phyloP scores from a whole-genome alignment of 1,284 basidiomycete species.

The Rhodotorula sp. region DNA sequence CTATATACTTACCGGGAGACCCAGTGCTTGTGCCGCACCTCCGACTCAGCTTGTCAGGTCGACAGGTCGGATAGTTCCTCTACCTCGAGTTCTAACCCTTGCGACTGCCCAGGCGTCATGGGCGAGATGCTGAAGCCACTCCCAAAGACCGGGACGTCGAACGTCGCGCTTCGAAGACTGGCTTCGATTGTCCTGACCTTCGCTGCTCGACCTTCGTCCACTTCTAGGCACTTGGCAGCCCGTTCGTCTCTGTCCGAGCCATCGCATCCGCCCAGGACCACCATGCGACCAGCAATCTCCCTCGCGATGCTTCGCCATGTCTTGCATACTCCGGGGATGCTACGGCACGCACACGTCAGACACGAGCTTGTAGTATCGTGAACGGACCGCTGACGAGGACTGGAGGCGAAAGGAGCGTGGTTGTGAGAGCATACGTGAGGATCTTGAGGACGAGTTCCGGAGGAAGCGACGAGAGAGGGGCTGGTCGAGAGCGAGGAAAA shows the following conservation, averaged over 20 bases:
- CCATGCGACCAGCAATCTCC: slow-evolving; percentile 4
- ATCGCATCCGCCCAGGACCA: slow-evolving; percentile 18
- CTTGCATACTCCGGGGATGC: slow-evolving; percentile 9
- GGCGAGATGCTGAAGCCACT: neutral
- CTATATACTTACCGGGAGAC: slow-evolving; percentile 9
- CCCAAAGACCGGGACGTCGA: neutral
- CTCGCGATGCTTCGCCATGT: slow-evolving; percentile 10
- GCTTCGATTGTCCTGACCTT: slow-evolving; percentile 17
- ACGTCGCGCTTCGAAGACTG: slow-evolving; percentile 6
- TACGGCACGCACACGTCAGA: slow-evolving; percentile 22
- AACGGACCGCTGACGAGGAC: slow-evolving; percentile 27
- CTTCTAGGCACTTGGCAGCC: neutral
- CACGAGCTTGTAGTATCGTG: slow-evolving; percentile 7
- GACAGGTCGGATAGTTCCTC: neutral
- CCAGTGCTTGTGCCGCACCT: slow-evolving; percentile 9
- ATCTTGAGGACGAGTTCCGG: slow-evolving; percentile 28
- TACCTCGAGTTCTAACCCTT: neutral
- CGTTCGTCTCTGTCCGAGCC: slow-evolving; percentile 12
- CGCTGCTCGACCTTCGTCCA: neutral
- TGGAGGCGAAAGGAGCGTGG: slow-evolving; percentile 1
- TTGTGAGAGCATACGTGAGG: slow-evolving; percentile 8
- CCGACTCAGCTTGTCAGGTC: neutral
- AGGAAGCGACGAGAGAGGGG: slow-evolving; percentile 2
- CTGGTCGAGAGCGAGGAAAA: neutral
- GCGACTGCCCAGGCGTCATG: neutral